These are phyloP conservation scores for Eucalyptus lansdowneana DNA, from an alignment of 345 rosid genomes.

Conservation along the genomic window DNA sequence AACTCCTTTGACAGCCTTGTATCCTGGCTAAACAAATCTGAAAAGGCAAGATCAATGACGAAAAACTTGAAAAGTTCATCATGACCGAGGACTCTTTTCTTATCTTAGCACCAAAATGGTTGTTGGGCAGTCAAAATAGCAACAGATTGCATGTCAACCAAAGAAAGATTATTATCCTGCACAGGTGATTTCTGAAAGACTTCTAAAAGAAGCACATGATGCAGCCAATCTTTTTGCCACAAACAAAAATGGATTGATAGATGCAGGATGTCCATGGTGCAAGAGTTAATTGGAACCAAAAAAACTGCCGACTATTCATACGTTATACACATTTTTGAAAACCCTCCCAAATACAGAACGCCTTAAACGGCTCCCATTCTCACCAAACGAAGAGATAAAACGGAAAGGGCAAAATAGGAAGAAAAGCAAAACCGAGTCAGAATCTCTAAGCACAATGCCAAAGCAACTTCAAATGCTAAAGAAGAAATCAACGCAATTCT, in stretches of 20 bases:
- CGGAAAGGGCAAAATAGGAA: neutral
- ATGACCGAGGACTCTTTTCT: neutral
- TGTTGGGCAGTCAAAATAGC: neutral
- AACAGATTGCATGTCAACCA: neutral
- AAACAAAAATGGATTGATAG: neutral
- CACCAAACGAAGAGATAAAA: neutral
- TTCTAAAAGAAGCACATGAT: neutral
- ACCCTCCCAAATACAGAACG: neutral
- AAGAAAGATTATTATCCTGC: neutral
- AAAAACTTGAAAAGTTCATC: neutral
- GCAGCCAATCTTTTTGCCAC: neutral
- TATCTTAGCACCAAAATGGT: neutral
- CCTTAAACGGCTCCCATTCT: neutral
- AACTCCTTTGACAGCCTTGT: neutral
- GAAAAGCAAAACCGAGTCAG: neutral
- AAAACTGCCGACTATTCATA: neutral
- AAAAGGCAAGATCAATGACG: neutral
- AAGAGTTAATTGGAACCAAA: neutral
- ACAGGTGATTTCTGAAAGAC: neutral
- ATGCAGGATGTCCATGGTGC: neutral
- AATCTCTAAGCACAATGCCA: neutral
- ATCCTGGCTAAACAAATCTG: neutral
- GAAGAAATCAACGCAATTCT: neutral
- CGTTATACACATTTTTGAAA: neutral
- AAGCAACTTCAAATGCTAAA: neutral